Conservation (phyloP, 495 filamentous ascomycete genomes). For the Physcia stellaris region DNA sequence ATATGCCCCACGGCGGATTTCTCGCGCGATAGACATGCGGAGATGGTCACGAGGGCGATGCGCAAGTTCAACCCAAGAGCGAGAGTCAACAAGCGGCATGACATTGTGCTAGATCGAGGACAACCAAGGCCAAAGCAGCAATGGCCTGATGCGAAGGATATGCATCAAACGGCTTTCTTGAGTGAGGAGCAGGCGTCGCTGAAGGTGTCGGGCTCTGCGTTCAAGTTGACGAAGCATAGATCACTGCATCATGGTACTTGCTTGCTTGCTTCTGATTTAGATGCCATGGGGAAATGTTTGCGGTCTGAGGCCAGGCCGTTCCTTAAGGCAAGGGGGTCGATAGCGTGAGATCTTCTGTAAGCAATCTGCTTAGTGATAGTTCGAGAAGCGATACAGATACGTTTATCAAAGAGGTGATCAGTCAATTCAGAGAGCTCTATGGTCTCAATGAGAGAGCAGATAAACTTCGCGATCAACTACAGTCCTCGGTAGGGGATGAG, state of each 20-base stretch:
- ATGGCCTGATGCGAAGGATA: slow-evolving; percentile 17
- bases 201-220: slow-evolving; percentile 87
- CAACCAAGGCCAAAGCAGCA: slow-evolving; percentile 9
- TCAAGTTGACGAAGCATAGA: slow-evolving; percentile 68
- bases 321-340: slow-evolving; percentile 81
- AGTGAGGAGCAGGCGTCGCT: slow-evolving; percentile 17
- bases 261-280: slow-evolving; percentile 59
- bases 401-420: slow-evolving; percentile 12
- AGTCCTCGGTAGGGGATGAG: slow-evolving; percentile 33
- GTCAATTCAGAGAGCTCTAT: slow-evolving; percentile 22
- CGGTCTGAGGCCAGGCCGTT: slow-evolving; percentile 58
- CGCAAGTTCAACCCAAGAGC: slow-evolving; percentile 33
- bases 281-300: slow-evolving; percentile 48
- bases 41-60: slow-evolving; percentile 78
- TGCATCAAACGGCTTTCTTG: slow-evolving; percentile 5
- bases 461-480: slow-evolving; percentile 6
- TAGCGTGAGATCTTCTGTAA: slow-evolving; percentile 73
- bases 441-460: slow-evolving; percentile 11
- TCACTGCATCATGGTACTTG: slow-evolving; percentile 89
- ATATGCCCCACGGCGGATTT: slow-evolving; percentile 65
- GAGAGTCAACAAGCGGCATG: slow-evolving; percentile 78
- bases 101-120: slow-evolving; percentile 67
- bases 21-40: slow-evolving; percentile 72
- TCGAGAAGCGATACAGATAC: slow-evolving; percentile 28
- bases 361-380: slow-evolving; percentile 45